A percentile compares a stretch with the other conserved stretches of the same genome.
These are phyloP conservation scores for Rhododendron henanense DNA, from an alignment of 148 eudicot genomes.

Conservation along the genomic window DNA sequence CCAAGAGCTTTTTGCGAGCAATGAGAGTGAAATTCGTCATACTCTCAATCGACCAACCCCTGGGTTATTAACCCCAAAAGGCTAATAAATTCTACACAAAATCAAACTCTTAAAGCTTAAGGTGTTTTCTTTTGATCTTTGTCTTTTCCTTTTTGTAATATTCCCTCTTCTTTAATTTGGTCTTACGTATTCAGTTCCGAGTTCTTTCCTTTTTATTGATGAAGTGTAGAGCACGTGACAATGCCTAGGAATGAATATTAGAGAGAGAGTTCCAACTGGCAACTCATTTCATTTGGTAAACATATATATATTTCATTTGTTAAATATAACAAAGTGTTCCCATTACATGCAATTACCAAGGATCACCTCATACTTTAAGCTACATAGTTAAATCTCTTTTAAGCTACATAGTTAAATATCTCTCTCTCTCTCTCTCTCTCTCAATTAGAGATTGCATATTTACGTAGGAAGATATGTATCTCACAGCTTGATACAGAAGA, in stretches of 20 bases:
- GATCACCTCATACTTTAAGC: slow-evolving; percentile 28
- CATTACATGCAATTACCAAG: slow-evolving; percentile 39
- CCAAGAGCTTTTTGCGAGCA: no score
- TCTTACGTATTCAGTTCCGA: slow-evolving; percentile 6
- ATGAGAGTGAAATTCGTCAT: no score
- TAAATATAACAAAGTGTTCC: slow-evolving; percentile 25
- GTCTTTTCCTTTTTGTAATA: slow-evolving; percentile 13
- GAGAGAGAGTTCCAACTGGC: slow-evolving; percentile 23
- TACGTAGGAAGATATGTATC: slow-evolving; percentile 23
- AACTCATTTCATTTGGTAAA: slow-evolving; percentile 3
- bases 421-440: slow-evolving; percentile 15
- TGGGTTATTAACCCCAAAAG: neutral
- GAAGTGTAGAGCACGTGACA: slow-evolving; percentile 62
- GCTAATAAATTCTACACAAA: neutral
- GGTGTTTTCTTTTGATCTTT: neutral
- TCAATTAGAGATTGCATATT: slow-evolving; percentile 22
- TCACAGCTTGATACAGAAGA: slow-evolving; percentile 15
- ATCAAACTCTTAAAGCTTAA: neutral
- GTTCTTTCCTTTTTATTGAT: slow-evolving; percentile 28
- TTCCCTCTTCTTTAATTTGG: slow-evolving; percentile 9
- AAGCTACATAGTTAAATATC: slow-evolving; percentile 1
- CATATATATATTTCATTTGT: slow-evolving; percentile 7
- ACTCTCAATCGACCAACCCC: neutral
- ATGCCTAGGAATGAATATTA: slow-evolving; percentile 19
- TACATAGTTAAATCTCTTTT: neutral